These are phyloP conservation scores for Penicillium chermesinum DNA, from an alignment of 495 filamentous ascomycete genomes.

Conservation along the genomic window DNA sequence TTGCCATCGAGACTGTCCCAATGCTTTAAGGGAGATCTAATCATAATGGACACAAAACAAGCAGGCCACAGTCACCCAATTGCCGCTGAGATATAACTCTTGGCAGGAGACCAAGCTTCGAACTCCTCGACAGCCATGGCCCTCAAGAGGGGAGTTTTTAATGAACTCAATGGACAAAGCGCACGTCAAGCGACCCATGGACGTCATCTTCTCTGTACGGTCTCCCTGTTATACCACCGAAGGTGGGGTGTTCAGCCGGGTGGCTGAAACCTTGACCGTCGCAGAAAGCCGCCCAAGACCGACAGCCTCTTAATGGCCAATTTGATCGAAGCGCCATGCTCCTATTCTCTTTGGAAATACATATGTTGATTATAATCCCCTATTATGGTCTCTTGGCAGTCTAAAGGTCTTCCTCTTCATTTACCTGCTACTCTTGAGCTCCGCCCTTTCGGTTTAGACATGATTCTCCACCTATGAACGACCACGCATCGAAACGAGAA, in stretches of 20 bases:
- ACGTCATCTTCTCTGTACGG: no score
- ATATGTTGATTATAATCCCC: conserved; percentile 19
- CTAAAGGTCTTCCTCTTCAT: conserved; percentile 27
- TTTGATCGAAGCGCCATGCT: conserved; percentile 7
- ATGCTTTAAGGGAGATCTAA: no score
- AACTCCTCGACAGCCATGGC: conserved; percentile 9
- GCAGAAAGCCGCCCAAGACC: conserved; percentile 29
- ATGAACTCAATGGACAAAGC: conserved; percentile 19
- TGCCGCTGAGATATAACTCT: neutral
- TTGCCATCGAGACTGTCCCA: no score
- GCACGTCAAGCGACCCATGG: no score
- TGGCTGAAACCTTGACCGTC: conserved; percentile 34
- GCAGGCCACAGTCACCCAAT: neutral
- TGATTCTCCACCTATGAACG: conserved; percentile 30
- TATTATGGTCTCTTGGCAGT: conserved; percentile 9
- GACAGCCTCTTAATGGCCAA: conserved; percentile 15
- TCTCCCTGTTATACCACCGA: conserved; percentile 11
- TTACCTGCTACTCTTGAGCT: conserved; percentile 29
- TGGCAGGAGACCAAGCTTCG: conserved; percentile 1
- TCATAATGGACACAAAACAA: neutral
- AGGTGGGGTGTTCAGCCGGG: conserved; percentile 5
- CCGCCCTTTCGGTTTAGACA: conserved; percentile 15
- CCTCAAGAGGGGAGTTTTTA: conserved; percentile 6
- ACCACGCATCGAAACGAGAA: conserved; percentile 4
- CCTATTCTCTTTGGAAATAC: neutral